A percentile compares a stretch with the other conserved stretches of the same genome.
phyloP scores from a whole-genome alignment of 176 grass and related monocot genomes.

The Leersia perrieri region DNA sequence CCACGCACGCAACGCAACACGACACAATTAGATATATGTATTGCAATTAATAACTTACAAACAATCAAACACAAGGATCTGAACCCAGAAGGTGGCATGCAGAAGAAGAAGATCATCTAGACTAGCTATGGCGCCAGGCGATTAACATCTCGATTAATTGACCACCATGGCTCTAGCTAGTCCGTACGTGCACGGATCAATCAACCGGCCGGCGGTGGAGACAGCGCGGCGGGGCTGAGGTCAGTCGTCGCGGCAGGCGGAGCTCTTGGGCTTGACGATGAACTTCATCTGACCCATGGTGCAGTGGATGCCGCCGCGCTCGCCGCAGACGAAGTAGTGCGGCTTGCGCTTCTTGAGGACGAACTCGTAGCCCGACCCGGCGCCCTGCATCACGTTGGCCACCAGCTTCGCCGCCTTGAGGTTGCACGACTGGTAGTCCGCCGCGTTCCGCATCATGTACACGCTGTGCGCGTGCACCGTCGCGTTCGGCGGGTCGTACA shows the following conservation, averaged over 20 bases:
- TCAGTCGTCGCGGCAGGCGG: constrained; percentile 44
- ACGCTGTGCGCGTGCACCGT: constrained; percentile 78
- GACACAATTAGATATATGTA: background rate
- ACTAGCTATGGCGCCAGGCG: background rate
- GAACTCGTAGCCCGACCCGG: constrained; percentile 66
- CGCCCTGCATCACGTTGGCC: constrained; percentile 63
- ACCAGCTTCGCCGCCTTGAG: constrained; percentile 74
- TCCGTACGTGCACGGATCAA: background rate
- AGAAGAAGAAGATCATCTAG: constrained; percentile 9
- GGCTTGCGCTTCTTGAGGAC: constrained; percentile 71
- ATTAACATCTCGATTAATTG: background rate
- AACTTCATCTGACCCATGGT: constrained; percentile 85
- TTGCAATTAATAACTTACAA: constrained; percentile 1
- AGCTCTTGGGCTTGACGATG: constrained; percentile 59
- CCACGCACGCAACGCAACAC: background rate
- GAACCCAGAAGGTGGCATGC: constrained; percentile 33
- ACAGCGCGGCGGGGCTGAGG: background rate
- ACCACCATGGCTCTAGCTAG: background rate
- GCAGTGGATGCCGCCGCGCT: constrained; percentile 73
- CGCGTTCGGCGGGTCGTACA: constrained; percentile 80
- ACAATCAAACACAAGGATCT: background rate
- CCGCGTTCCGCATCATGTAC: constrained; percentile 61
- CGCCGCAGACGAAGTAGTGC: constrained; percentile 91
- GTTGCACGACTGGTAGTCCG: constrained; percentile 67
- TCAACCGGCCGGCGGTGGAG: background rate